These are phyloP conservation scores for Umbilicus rupestris DNA, from an alignment of 164 flowering plant genomes.

Conservation along the genomic window DNA sequence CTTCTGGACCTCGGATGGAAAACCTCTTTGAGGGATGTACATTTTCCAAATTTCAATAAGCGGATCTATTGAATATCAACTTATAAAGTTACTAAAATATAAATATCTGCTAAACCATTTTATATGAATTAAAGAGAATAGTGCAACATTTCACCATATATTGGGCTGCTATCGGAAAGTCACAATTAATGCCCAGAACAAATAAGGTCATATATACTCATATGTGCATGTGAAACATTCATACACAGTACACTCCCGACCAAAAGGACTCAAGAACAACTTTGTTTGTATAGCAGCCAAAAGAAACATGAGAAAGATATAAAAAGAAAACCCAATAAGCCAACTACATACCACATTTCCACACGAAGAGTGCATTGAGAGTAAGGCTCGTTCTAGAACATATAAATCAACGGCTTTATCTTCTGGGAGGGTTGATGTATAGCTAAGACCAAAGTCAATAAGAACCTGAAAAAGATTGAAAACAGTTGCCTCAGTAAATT, in stretches of 20 bases:
- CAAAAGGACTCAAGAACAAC: no score
- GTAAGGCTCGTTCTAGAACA: slow-evolving; percentile 88
- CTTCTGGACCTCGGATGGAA: neutral
- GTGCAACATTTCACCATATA: no score
- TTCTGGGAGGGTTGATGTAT: slow-evolving; percentile 85
- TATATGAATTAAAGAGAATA: no score
- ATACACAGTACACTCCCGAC: no score
- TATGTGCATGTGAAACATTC: no score
- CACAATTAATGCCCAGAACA: no score
- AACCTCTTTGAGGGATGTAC: neutral
- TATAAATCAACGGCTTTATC: slow-evolving; percentile 96
- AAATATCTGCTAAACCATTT: neutral
- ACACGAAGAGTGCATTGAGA: slow-evolving; percentile 97
- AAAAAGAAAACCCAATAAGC: neutral
- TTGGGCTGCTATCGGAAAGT: no score
- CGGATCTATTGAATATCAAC: neutral
- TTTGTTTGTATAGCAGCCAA: neutral
- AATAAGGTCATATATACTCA: no score
- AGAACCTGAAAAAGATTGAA: slow-evolving; percentile 43
- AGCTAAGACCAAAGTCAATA: slow-evolving; percentile 97
- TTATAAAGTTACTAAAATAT: neutral
- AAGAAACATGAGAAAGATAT: neutral
- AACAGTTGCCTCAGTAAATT: neutral
- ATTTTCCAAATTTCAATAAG: neutral
- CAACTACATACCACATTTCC: slow-evolving; percentile 73